Evolutionary conservation across 257 asterid genomes (phyloP), one percentile per base, ranked within the genome.

Genomic region (Vinca minor): DNA sequence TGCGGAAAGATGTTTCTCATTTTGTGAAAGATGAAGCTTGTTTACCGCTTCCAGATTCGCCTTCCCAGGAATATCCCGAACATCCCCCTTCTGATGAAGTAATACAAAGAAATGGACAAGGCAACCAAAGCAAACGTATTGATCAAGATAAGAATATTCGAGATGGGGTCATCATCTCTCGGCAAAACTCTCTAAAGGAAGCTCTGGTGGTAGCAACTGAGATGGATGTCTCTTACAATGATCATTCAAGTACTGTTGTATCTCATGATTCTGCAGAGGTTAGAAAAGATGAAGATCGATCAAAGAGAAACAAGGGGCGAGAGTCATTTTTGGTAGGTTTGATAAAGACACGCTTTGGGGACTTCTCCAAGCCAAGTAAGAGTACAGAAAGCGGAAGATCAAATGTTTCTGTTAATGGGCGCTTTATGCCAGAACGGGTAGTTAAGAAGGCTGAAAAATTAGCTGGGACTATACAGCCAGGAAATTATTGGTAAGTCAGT

Each of bases 391-490:
- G 31, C 23, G 81, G 78, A 56, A 81, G 75, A 64, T 67, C 86
- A 8, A 86, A 80, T 29, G 85, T 89, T 63, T 84, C 70, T 58
- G 77, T 92, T 8, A 92, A 92, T 29, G 98, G 96, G 69, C 86
- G 80, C 68, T 62, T 76, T 21, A 73, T 92, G 70, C 78, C 93
- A 1, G 89, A 81, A 66, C 85, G 85, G n/a, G 73, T 66, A 1
- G 85, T 92, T 64, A 85, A 81, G 87, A 92, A 87, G 82, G 98
- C 96, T 52, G 96, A 89, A 73, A 85, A 84, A 76, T 76, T 81
- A 62, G 87, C 98, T 61, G 98, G 98, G 41, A 80, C 96, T 50
- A 80, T 92, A 74, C 95, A 85, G 78, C 91, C 96, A 0, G 98
- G 98, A 66, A 81, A 82, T 20, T 92, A 87, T 72, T 92, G 98